Evolutionary conservation across 257 asterid species (phyloP).

Genomic region (Jaltomata sinuosa): DNA sequence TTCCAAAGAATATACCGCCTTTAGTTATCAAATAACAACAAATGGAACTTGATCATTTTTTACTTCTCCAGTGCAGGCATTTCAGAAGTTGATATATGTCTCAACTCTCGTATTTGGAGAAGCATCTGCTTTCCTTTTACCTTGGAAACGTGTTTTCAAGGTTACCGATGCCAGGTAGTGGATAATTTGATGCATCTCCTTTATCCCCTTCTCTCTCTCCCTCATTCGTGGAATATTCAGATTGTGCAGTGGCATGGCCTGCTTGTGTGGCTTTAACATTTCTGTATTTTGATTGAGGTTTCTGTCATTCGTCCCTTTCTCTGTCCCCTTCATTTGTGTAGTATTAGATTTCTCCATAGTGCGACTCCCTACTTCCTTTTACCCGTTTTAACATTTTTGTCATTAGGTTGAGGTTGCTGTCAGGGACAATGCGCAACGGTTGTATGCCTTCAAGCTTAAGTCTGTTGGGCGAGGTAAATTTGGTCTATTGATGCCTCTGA

Average conservation of each 20-base stretch:
- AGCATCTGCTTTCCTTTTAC: slow-evolving; percentile 89
- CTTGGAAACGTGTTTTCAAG: slow-evolving; percentile 98
- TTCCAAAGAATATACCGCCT: slow-evolving; percentile 1
- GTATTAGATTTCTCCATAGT: neutral
- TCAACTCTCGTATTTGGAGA: slow-evolving; percentile 94
- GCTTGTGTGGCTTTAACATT: neutral
- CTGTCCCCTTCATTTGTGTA: neutral
- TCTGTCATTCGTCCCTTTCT: neutral
- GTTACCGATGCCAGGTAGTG: slow-evolving; percentile 90
- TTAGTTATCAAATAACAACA: slow-evolving; percentile 2
- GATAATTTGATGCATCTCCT: neutral
- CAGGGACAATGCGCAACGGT: slow-evolving; percentile 85
- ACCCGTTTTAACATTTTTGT: slow-evolving; percentile 5
- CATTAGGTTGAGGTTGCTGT: slow-evolving; percentile 89
- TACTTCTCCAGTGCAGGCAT: slow-evolving; percentile 84
- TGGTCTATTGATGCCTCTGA: neutral
- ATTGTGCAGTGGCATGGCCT: neutral
- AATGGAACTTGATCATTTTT: slow-evolving; percentile 48
- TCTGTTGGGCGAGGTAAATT: slow-evolving; percentile 63
- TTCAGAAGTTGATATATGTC: slow-evolving; percentile 92
- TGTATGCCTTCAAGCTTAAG: slow-evolving; percentile 62
- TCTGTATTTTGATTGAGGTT: neutral
- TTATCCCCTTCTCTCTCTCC: neutral
- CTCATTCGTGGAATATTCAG: neutral
- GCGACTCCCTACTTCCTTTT: neutral